Evolutionary conservation across 1,139 yeast species (phyloP).

Genomic region (Arxiozyma telluris): DNA sequence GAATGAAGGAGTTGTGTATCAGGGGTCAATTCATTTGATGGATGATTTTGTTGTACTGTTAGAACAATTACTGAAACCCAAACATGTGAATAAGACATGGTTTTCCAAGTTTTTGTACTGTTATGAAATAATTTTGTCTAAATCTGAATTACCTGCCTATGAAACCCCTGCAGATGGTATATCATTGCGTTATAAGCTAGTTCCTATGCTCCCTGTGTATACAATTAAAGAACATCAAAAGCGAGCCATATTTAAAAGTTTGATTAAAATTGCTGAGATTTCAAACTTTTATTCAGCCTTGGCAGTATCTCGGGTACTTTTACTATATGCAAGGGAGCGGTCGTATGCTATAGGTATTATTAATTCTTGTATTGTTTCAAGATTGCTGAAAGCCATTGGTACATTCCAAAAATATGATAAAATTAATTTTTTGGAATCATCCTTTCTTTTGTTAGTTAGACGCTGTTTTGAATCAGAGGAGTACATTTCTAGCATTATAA

Average conservation of each 20-base stretch:
- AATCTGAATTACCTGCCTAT: constrained; percentile 36
- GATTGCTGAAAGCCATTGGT: constrained; percentile 29
- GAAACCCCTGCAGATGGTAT: constrained; percentile 24
- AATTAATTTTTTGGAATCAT: constrained; percentile 29
- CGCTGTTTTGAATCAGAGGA: constrained; percentile 59
- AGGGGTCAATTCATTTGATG: constrained; percentile 24
- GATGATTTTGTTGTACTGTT: constrained; percentile 37
- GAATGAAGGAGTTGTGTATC: constrained; percentile 23
- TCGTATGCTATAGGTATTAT: constrained; percentile 36
- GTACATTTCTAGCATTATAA: constrained; percentile 42
- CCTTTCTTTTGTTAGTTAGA: constrained; percentile 47
- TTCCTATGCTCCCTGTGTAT: constrained; percentile 18
- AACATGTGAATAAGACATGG: constrained; percentile 39
- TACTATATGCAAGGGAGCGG: constrained; percentile 44
- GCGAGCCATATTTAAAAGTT: constrained; percentile 36
- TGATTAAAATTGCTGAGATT: constrained; percentile 37
- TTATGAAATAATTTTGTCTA: constrained; percentile 42
- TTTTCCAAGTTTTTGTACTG: constrained; percentile 43
- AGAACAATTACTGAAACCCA: constrained; percentile 33
- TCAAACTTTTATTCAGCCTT: constrained; percentile 41
- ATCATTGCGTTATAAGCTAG: constrained; percentile 18
- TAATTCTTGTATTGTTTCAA: constrained; percentile 36
- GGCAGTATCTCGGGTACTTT: constrained; percentile 44
- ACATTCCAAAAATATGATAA: constrained; percentile 27
- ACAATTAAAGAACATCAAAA: constrained; percentile 31